These are phyloP conservation scores for Vigna hirtella DNA, from an alignment of 306 rosid species.

Conservation along the genomic window DNA sequence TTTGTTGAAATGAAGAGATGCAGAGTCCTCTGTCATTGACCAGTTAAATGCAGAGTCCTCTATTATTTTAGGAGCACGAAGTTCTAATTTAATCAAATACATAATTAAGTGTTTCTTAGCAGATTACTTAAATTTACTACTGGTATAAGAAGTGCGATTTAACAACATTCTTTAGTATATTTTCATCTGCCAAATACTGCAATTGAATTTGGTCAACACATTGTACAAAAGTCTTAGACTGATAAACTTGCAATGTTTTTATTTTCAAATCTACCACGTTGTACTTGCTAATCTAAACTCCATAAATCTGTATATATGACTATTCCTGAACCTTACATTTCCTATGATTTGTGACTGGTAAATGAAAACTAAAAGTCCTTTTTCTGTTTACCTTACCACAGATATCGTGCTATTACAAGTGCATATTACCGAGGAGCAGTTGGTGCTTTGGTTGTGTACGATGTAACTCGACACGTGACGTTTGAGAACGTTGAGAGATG, in stretches of 20 bases:
- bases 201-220: not conserved
- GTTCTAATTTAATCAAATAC: not conserved
- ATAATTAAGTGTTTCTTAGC: not conserved
- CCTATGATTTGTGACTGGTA: not conserved
- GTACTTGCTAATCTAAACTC: not conserved
- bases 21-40: not conserved
- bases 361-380: not conserved
- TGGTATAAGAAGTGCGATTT: not conserved
- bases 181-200: not conserved
- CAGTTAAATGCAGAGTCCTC: not conserved
- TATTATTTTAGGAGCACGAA: not conserved
- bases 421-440: constrained; percentile 89
- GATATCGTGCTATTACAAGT: constrained; percentile 87
- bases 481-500: constrained; percentile 81
- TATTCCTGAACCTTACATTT: not conserved
- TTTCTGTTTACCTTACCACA: constrained; percentile 18
- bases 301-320: not conserved
- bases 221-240: not conserved
- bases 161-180: not conserved
- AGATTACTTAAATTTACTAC: not conserved
- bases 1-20: not conserved
- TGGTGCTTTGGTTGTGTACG: constrained; percentile 84
- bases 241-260: not conserved
- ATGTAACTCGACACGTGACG: constrained; percentile 70
- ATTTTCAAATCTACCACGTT: not conserved